Base-by-base conservation (phyloP, 2,329 filamentous ascomycete species). In the Cadophora gregata region DNA sequence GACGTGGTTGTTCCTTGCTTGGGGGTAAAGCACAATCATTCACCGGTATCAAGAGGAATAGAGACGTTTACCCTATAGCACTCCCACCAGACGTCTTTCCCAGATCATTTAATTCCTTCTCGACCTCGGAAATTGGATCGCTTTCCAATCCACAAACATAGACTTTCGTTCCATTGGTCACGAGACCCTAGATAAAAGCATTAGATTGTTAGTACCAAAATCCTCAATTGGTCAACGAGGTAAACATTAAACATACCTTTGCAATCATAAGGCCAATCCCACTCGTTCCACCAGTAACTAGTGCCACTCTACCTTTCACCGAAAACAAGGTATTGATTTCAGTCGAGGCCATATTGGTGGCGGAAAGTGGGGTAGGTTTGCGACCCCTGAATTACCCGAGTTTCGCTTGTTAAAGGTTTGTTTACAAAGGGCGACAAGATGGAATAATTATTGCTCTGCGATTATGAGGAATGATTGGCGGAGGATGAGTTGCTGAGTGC, bases 191-290 rank as follows among this genome's bases (percentile, higher is more conserved):
- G 1, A 24, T 9, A 29, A 21, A n/a, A n/a, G n/a, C n/a, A n/a
- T n/a, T 24, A 47, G 4, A 56, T 38, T 4, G 50, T 45, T 7
- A 60, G 47, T 42, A 47, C 42, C 19, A 59, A 29, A 27, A 7
- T 10, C 14, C 19, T 1, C 31, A 1, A 4, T 4, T 19, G 3
- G 21, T 36, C 25, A 51, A 4, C 21, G 21, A 5, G 4, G 8
- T 21, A 47, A 47, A 9, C 5, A 47, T 6, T 3, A 47, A 47
- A 21, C 42, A 64, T 71, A 80, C 82, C 69, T 78, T 80, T 55
- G 77, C 75, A 50, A 83, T 83, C 82, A 83, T 83, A 33, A 81
- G 75, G 0, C 82, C 82, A 14, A 83, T 73, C 0, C 81, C 81
- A 70, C 81, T 83, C 55, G 78, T 80, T 0, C 78, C 78, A 60